A percentile compares a stretch with the other conserved stretches of the same genome.
Evolutionary conservation across 176 grass and related monocot genomes (phyloP).

Genomic region (Chloris gayana): DNA sequence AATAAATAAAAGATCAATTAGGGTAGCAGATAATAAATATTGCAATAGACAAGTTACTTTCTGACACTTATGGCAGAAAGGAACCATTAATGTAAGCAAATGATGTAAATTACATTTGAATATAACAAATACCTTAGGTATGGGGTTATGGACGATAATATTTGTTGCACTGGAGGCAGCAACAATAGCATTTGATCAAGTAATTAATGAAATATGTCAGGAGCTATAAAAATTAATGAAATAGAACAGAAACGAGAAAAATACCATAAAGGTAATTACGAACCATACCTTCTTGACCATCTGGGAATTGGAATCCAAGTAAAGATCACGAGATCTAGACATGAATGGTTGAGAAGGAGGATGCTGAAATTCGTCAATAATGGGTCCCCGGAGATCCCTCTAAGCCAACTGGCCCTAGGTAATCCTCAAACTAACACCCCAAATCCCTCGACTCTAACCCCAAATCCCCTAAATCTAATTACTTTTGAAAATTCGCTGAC

Average conservation of each 20-base stretch:
- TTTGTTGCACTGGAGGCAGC: conserved; percentile 1
- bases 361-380: not conserved
- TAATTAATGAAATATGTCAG: not conserved
- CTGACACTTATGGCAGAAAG: not conserved
- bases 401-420: no score
- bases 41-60: no score
- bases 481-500: no score
- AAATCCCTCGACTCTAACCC: no score
- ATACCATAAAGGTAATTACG: not conserved
- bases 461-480: no score
- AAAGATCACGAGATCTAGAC: not conserved
- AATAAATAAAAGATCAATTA: not conserved
- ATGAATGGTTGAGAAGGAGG: not conserved
- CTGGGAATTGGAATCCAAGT: not conserved
- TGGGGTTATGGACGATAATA: conserved; percentile 18
- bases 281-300: not conserved
- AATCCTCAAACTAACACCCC: no score
- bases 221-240: not conserved
- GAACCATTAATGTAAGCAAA: not conserved
- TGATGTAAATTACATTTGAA: not conserved
- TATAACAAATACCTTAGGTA: not conserved
- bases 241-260: not conserved
- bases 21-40: not conserved
- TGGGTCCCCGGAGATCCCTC: no score
- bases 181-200: not conserved